Evolutionary conservation across 2,329 filamentous ascomycete genomes (phyloP).

Genomic region (Phyllosticta capitalensis): DNA sequence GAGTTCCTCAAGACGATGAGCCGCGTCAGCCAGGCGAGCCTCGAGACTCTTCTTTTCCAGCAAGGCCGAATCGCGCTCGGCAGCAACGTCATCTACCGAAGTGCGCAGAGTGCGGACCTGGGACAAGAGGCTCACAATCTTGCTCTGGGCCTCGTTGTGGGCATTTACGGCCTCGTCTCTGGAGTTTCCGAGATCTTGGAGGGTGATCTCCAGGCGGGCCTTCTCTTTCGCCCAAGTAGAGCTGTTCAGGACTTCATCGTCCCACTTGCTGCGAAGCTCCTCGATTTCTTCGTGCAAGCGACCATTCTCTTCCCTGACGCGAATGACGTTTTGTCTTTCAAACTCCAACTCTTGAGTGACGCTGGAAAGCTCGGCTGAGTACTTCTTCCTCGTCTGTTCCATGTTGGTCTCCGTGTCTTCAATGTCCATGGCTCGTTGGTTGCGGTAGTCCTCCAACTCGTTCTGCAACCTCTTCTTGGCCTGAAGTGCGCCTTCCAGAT

Average conservation of each 20-base stretch:
- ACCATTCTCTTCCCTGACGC: constrained; percentile 74
- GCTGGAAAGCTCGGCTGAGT: constrained; percentile 83
- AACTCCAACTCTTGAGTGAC: constrained; percentile 88
- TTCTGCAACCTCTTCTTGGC: constrained; percentile 92
- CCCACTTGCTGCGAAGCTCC: constrained; percentile 91
- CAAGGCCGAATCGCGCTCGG: constrained; percentile 73
- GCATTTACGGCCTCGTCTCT: constrained; percentile 87
- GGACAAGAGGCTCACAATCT: constrained; percentile 80
- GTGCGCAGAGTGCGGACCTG: constrained; percentile 80
- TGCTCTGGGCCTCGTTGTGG: constrained; percentile 89
- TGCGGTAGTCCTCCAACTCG: constrained; percentile 94
- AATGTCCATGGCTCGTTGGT: constrained; percentile 87
- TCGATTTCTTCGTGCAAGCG: constrained; percentile 92
- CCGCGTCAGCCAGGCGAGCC: constrained; percentile 74
- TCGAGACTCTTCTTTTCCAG: constrained; percentile 90
- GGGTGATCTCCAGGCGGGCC: constrained; percentile 75
- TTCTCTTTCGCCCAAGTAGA: constrained; percentile 99
- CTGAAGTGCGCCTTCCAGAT: constrained; percentile 75
- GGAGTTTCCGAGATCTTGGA: constrained; percentile 82
- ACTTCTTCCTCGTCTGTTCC: constrained; percentile 96
- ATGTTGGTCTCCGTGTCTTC: constrained; percentile 94
- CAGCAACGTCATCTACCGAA: constrained; percentile 73
- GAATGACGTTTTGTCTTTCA: constrained; percentile 80
- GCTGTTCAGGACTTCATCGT: constrained; percentile 94
- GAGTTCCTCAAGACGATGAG: constrained; percentile 78